Percentiles rank a stretch among this genome's conserved stretches.
Conservation (phyloP, 768 basidiomycete species). For the Lanmaoa rubissima region DNA sequence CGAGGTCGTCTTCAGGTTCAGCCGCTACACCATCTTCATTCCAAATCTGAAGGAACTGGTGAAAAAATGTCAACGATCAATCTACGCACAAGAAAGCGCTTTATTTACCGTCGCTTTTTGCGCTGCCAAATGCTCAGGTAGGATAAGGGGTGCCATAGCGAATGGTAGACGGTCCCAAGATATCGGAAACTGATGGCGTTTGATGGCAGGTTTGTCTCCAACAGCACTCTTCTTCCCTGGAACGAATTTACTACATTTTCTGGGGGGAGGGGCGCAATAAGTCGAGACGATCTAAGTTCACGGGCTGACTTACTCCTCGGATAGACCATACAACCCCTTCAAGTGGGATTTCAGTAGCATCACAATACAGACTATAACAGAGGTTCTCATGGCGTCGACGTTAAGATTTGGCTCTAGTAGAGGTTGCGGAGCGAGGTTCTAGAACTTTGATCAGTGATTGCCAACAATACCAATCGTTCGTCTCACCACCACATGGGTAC, state of each 20-base stretch:
- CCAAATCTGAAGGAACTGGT: conserved; percentile 75
- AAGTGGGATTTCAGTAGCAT: conserved; percentile 87
- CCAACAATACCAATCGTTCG: neutral
- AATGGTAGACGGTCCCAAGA: conserved; percentile 75
- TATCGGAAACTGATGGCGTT: conserved; percentile 59
- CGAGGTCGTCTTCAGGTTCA: conserved; percentile 54
- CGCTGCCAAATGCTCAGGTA: conserved; percentile 54
- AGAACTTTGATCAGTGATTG: neutral
- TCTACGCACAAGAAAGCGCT: conserved; percentile 9
- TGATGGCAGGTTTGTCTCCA: conserved; percentile 78
- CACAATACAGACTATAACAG: conserved; percentile 78
- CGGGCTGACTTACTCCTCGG: conserved; percentile 74
- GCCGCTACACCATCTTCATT: conserved; percentile 74
- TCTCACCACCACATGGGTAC: conserved; percentile 5
- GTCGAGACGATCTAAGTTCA: neutral
- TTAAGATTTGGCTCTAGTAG: conserved; percentile 15
- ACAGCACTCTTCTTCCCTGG: conserved; percentile 85
- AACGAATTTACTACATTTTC: conserved; percentile 89
- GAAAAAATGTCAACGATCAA: conserved; percentile 5
- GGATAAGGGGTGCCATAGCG: conserved; percentile 56
- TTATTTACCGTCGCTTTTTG: conserved; percentile 65
- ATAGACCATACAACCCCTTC: conserved; percentile 77
- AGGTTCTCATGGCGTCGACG: conserved; percentile 52
- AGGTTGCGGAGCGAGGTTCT: conserved; percentile 4
- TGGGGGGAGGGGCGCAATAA: conserved; percentile 28